Percentiles rank a stretch among this genome's conserved stretches.
phyloP scores from a whole-genome alignment of 2,329 filamentous ascomycete genomes.

The Phaeomoniella chlamydospora region DNA sequence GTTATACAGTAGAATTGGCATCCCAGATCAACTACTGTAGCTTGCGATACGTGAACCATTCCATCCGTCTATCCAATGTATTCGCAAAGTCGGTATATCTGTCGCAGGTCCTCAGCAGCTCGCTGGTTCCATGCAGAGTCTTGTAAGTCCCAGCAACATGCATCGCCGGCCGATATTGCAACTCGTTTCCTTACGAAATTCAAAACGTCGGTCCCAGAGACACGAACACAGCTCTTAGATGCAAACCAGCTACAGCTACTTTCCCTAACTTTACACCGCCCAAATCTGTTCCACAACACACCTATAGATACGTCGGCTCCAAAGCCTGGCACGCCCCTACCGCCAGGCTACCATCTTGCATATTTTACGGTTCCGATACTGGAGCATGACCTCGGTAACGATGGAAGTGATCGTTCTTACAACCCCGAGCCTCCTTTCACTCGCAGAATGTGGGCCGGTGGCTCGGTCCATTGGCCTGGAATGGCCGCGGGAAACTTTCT shows the following conservation, averaged over 20 bases:
- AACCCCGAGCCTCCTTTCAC: conserved; percentile 47
- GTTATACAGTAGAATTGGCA: too few relatives aligned
- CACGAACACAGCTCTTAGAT: conserved; percentile 40
- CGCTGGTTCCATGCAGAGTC: too few relatives aligned
- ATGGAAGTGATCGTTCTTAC: conserved; percentile 47
- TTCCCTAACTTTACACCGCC: conserved; percentile 40
- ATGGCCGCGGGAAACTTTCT: conserved; percentile 23
- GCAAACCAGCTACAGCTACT: conserved; percentile 50
- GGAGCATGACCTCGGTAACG: conserved; percentile 39
- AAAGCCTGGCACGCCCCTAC: conserved; percentile 32
- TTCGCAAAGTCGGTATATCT: too few relatives aligned
- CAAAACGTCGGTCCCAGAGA: conserved; percentile 24
- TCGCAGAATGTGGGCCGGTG: conserved; percentile 54
- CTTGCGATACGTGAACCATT: too few relatives aligned
- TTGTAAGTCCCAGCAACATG: too few relatives aligned
- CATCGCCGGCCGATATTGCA: too few relatives aligned
- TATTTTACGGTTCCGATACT: conserved; percentile 47
- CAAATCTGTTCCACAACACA: conserved; percentile 25
- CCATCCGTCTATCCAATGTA: too few relatives aligned
- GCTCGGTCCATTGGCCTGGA: conserved; percentile 38
- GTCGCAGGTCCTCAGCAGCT: too few relatives aligned
- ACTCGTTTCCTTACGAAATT: conserved; percentile 28
- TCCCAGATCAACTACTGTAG: too few relatives aligned
- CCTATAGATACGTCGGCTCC: conserved; percentile 22
- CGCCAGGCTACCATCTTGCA: conserved; percentile 46